Evolutionary conservation across 495 filamentous ascomycete species (phyloP), one percentile per base, ranked within the genome.

Genomic region (Neurospora africana): DNA sequence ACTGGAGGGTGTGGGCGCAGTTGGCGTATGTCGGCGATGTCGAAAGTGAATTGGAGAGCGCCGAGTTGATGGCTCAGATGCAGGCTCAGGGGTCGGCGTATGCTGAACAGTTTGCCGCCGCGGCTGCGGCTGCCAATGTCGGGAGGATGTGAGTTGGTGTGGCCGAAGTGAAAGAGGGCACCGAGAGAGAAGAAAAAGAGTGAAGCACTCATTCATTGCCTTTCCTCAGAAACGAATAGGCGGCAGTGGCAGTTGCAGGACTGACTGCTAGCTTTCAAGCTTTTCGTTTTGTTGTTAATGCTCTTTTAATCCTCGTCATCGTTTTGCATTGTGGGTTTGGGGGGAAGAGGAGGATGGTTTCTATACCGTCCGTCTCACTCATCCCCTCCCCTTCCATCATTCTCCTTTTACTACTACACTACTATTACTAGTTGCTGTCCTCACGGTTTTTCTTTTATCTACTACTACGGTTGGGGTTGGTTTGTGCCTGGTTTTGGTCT

Each of bases 1-100:
- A 97, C 79, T 97, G 93, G 93, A 85, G 90, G 68, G 90, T 96
- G 4, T 97, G 93, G 93, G 90, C 88, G 7, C 88, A 89, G 38
- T 80, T 92, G 67, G 87, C 89, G 1, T 96, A 92, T 78, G 75
- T 82, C 1, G 76, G 73, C 9, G 82, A 82, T 27, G 70, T 76
- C n/a, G 77, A 80, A 21, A 61, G 41, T 30, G 77, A 78, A 40
- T 41, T 72, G 39, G 37, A 71, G 3, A 35, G 17, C 5, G 35
- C 27, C 0, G 41, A 43, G 27, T 15, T 65, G 23, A 65, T 65
- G 53, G 30, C 27, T 33, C 53, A 65, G 53, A 30, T 65, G 53
- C 27, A 65, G 53, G 53, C 53, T 33, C 53, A 35, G 15, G 23
- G 30, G 7, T 65, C 53, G 0, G 53, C 13, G 15, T 65, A 65